A percentile compares a stretch with the other conserved stretches of the same genome.
These are phyloP conservation scores for Diplosphaera chodatii DNA, from an alignment of 139 green algal genomes.

Conservation along the genomic window DNA sequence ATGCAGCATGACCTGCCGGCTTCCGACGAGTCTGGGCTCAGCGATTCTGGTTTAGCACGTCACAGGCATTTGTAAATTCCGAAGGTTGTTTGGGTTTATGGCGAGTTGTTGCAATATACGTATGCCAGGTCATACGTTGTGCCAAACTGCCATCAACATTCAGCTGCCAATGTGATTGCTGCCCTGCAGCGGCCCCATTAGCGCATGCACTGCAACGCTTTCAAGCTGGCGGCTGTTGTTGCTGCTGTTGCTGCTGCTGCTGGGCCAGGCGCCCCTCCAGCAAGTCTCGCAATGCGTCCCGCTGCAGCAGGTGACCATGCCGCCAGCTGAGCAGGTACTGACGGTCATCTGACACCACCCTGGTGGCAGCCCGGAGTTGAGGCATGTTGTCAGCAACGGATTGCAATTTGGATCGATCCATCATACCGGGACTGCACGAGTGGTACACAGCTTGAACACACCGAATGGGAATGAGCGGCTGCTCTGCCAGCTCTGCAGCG, in stretches of 20 bases:
- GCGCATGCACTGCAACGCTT: background rate
- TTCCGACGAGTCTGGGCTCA: too few species aligned
- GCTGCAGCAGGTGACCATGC: conserved; percentile 39
- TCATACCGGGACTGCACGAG: too few species aligned
- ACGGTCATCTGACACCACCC: conserved; percentile 38
- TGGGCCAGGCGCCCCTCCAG: conserved; percentile 4
- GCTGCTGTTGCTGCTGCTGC: background rate
- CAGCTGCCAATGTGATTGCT: too few species aligned
- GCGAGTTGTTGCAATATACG: too few species aligned
- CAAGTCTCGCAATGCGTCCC: conserved; percentile 24
- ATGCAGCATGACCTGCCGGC: background rate
- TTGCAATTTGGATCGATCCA: too few species aligned
- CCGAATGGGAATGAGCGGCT: conserved; percentile 28
- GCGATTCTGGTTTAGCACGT: too few species aligned
- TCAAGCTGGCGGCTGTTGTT: background rate
- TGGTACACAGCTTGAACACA: background rate
- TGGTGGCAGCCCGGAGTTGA: background rate
- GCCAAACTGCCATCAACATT: too few species aligned
- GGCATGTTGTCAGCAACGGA: too few species aligned
- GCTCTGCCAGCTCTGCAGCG: background rate
- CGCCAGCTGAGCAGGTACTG: conserved; percentile 61
- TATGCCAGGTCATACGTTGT: too few species aligned
- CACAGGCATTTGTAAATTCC: too few species aligned
- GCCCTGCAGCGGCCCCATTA: too few species aligned
- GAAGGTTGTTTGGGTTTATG: too few species aligned